A percentile compares a stretch with the other conserved stretches of the same genome.
Evolutionary conservation across 805 yeast species (phyloP).

Genomic region (Kazachstania africana): DNA sequence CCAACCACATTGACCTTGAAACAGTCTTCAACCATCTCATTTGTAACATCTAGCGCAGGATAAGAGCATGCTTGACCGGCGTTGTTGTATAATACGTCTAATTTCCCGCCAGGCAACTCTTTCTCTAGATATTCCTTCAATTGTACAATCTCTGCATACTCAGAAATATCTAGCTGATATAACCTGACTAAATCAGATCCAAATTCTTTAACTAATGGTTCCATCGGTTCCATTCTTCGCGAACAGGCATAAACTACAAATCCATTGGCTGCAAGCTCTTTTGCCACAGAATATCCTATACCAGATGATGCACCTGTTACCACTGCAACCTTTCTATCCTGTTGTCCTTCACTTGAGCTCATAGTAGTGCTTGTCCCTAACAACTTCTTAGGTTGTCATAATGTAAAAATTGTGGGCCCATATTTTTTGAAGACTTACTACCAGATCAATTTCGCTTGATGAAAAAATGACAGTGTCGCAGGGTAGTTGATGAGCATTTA

Average conservation of each 20-base stretch:
- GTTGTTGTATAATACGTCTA: slow-evolving; percentile 57
- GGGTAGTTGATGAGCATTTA: no score
- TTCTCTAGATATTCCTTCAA: slow-evolving; percentile 31
- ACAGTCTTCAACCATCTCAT: slow-evolving; percentile 37
- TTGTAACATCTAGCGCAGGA: slow-evolving; percentile 55
- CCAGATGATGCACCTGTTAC: slow-evolving; percentile 52
- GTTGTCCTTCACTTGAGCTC: not conserved
- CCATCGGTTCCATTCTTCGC: slow-evolving; percentile 51
- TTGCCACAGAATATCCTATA: slow-evolving; percentile 38
- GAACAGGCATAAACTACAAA: slow-evolving; percentile 63
- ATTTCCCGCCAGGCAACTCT: slow-evolving; percentile 33
- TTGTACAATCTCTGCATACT: slow-evolving; percentile 33
- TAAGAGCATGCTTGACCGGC: slow-evolving; percentile 68
- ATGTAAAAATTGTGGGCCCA: no score
- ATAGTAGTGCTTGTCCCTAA: not conserved
- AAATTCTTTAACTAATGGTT: slow-evolving; percentile 25
- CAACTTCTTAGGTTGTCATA: no score
- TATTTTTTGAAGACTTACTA: no score
- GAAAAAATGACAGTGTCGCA: no score
- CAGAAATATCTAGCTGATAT: slow-evolving; percentile 45
- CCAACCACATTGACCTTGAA: slow-evolving; percentile 61
- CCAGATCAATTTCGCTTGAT: no score
- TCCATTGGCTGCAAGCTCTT: slow-evolving; percentile 38
- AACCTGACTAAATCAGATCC: slow-evolving; percentile 30
- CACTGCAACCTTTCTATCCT: slow-evolving; percentile 35